Conservation (phyloP, 257 asterid species). For the Solanum pinnatisectum region DNA sequence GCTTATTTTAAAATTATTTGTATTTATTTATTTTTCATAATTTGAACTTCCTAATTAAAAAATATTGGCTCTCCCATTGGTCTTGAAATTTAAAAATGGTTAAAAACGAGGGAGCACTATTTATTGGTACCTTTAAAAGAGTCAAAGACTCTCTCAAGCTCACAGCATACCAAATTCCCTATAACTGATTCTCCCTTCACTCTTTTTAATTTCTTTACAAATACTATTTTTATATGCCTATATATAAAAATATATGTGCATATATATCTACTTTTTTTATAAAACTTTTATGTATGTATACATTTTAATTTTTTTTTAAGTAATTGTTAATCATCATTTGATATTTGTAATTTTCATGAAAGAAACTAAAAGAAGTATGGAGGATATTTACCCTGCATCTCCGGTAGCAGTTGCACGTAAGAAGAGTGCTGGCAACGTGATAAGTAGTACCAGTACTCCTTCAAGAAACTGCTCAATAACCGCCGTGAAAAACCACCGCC, state of each 20-base stretch:
- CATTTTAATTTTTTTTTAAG: background rate
- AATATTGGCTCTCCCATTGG: too few species aligned
- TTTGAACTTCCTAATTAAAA: too few species aligned
- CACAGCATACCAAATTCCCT: background rate
- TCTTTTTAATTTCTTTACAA: background rate
- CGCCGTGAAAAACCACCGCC: constrained; percentile 15
- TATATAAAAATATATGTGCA: background rate
- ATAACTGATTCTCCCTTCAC: background rate
- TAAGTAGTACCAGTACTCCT: background rate
- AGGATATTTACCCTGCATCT: constrained; percentile 13
- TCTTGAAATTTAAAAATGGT: background rate
- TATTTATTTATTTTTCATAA: too few species aligned
- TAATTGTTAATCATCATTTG: background rate
- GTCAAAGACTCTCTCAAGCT: background rate
- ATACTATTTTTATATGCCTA: background rate
- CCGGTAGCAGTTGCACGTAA: background rate
- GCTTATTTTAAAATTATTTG: too few species aligned
- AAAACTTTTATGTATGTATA: background rate
- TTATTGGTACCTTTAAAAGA: background rate
- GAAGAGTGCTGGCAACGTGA: background rate
- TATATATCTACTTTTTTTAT: background rate
- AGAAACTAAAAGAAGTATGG: constrained; percentile 9
- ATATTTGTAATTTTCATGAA: background rate
- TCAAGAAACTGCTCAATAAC: background rate
- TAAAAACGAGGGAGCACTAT: background rate